These are phyloP conservation scores for Stevia rebaudiana DNA, from an alignment of 140 eudicot genomes.

Conservation along the genomic window DNA sequence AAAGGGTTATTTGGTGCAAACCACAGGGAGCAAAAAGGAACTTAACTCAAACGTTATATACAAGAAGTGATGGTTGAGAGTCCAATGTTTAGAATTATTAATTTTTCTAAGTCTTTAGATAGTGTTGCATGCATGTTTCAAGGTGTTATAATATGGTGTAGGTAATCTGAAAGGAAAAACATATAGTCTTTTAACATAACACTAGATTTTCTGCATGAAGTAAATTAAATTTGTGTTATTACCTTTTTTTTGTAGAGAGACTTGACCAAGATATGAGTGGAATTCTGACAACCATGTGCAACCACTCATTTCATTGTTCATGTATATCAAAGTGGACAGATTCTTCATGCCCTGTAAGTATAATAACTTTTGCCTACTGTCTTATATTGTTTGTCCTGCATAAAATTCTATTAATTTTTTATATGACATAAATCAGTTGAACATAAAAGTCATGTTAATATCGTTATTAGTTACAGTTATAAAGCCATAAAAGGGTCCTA, in stretches of 20 bases:
- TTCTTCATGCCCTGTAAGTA: constrained; percentile 91
- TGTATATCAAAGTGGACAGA: constrained; percentile 95
- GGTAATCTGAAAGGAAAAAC: not conserved
- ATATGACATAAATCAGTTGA: not conserved
- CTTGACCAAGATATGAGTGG: constrained; percentile 83
- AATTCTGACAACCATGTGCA: constrained; percentile 86
- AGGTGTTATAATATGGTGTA: not conserved
- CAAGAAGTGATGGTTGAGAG: constrained; percentile 20
- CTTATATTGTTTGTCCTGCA: not conserved
- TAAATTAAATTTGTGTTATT: not conserved
- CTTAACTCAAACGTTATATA: not conserved
- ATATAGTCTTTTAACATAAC: not conserved
- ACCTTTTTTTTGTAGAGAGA: constrained; percentile 58
- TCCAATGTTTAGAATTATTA: constrained; percentile 9
- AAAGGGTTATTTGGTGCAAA: no score
- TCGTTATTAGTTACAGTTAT: no score
- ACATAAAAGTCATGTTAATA: constrained; percentile 2
- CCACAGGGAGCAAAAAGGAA: no score
- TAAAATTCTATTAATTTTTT: not conserved
- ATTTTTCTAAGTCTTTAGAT: not conserved
- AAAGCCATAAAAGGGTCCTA: not conserved
- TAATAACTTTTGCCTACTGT: not conserved
- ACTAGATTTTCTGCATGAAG: not conserved
- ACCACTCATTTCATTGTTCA: constrained; percentile 94
- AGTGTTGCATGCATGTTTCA: not conserved